These are phyloP conservation scores for Jacaranda mimosifolia DNA, from an alignment of 257 asterid species.

Conservation along the genomic window DNA sequence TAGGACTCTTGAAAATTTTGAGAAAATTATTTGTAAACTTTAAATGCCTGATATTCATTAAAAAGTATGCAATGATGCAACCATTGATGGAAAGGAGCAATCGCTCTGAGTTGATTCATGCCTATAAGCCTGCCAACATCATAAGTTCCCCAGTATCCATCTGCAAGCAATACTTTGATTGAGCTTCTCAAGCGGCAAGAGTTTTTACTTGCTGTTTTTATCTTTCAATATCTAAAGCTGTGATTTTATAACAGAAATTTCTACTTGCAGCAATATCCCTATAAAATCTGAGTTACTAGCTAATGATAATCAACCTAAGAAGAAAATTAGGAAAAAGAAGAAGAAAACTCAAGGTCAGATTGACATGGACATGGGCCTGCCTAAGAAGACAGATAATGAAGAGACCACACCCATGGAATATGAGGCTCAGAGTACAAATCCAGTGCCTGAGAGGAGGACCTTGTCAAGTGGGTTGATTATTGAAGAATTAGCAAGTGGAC, in stretches of 20 bases:
- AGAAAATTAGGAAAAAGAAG: constrained; percentile 53
- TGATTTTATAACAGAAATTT: background rate
- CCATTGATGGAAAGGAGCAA: background rate
- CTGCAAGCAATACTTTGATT: background rate
- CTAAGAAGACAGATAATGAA: constrained; percentile 41
- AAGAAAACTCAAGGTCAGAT: constrained; percentile 50
- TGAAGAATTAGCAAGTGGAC: constrained; percentile 72
- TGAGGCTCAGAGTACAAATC: constrained; percentile 41
- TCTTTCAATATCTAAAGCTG: constrained; percentile 7
- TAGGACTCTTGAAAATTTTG: background rate
- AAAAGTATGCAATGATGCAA: background rate
- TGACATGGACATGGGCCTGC: constrained; percentile 23
- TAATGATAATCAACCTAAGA: constrained; percentile 48
- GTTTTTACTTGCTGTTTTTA: constrained; percentile 13
- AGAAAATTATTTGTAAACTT: constrained; percentile 6
- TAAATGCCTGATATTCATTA: background rate
- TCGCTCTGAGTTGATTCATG: background rate
- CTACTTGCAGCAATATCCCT: constrained; percentile 41
- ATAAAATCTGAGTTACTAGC: constrained; percentile 38
- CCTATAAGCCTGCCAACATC: background rate
- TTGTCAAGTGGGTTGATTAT: constrained; percentile 79
- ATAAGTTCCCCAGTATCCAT: background rate
- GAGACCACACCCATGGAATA: constrained; percentile 29
- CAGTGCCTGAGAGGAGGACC: constrained; percentile 46
- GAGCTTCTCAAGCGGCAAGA: background rate